A percentile compares a stretch with the other conserved stretches of the same genome.
phyloP scores from a whole-genome alignment of 805 yeast genomes.

The Pichia californica region DNA sequence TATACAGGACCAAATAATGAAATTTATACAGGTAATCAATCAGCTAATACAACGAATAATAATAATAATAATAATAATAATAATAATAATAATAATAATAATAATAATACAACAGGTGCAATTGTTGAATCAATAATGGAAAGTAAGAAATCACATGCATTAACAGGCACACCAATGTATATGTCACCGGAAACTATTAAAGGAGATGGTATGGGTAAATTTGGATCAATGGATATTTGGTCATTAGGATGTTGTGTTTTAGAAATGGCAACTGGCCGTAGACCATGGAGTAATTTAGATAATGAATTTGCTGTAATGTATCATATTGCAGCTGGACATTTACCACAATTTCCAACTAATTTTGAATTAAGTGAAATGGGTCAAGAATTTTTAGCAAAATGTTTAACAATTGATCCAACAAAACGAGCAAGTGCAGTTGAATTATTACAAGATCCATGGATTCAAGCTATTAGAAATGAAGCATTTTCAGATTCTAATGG shows the following conservation, averaged over 20 bases:
- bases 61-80: not conserved
- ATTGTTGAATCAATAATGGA: slow-evolving; percentile 4
- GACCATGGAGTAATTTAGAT: slow-evolving; percentile 95
- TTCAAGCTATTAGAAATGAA: slow-evolving; percentile 58
- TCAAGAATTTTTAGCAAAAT: slow-evolving; percentile 57
- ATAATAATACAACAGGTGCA: not conserved
- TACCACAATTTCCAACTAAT: slow-evolving; percentile 73
- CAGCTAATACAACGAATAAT: not conserved
- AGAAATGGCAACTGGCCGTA: slow-evolving; percentile 93
- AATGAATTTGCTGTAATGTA: slow-evolving; percentile 99
- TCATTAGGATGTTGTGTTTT: slow-evolving; percentile 92
- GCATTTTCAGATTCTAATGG: slow-evolving; percentile 48
- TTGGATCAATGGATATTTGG: slow-evolving; percentile 85
- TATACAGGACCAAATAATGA: not conserved
- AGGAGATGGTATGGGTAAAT: slow-evolving; percentile 55
- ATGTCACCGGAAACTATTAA: slow-evolving; percentile 97
- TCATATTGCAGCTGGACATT: slow-evolving; percentile 92
- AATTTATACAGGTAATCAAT: not conserved
- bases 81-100: too few relatives aligned
- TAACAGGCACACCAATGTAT: slow-evolving; percentile 97
- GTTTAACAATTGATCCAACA: slow-evolving; percentile 77
- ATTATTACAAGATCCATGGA: slow-evolving; percentile 85
- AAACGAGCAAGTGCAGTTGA: slow-evolving; percentile 81
- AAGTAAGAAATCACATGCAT: slow-evolving; percentile 25
- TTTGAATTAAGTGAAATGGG: slow-evolving; percentile 79